Evolutionary conservation across 192 early-diverging fungal species (phyloP).

Genomic region (Podila horticola): DNA sequence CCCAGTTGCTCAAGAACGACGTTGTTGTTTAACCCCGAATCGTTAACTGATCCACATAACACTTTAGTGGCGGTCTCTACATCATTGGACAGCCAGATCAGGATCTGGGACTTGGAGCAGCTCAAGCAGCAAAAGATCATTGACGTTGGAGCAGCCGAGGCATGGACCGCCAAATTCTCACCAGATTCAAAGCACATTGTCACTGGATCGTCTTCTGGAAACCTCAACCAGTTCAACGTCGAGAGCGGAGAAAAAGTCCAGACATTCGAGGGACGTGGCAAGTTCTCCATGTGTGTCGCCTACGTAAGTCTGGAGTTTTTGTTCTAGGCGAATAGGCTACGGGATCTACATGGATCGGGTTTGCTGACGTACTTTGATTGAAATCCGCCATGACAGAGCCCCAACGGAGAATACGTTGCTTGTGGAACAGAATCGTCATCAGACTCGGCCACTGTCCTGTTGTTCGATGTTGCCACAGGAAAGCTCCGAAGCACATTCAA

Average conservation of each 20-base stretch:
- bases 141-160: conserved; percentile 76
- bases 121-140: conserved; percentile 66
- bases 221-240: conserved; percentile 75
- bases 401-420: conserved; percentile 80
- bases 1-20: too few species aligned
- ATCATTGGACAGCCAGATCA: conserved; percentile 81
- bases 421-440: conserved; percentile 74
- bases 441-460: conserved; percentile 66
- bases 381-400: conserved; percentile 59
- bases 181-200: conserved; percentile 79
- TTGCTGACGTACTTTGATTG: not conserved
- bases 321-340: not conserved
- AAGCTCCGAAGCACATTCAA: conserved; percentile 71
- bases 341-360: not conserved
- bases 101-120: conserved; percentile 78
- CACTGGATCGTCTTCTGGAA: conserved; percentile 77
- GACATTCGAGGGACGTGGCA: conserved; percentile 72
- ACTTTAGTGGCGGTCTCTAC: conserved; percentile 70
- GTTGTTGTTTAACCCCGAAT: too few species aligned
- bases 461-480: conserved; percentile 77
- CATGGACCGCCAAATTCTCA: conserved; percentile 78
- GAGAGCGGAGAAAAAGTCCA: conserved; percentile 76
- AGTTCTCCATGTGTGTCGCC: conserved; percentile 84
- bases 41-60: not conserved
- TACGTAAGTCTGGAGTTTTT: conserved; percentile 63